Conservation (phyloP, 495 filamentous ascomycete species). For the Hypoxylon fragiforme region DNA sequence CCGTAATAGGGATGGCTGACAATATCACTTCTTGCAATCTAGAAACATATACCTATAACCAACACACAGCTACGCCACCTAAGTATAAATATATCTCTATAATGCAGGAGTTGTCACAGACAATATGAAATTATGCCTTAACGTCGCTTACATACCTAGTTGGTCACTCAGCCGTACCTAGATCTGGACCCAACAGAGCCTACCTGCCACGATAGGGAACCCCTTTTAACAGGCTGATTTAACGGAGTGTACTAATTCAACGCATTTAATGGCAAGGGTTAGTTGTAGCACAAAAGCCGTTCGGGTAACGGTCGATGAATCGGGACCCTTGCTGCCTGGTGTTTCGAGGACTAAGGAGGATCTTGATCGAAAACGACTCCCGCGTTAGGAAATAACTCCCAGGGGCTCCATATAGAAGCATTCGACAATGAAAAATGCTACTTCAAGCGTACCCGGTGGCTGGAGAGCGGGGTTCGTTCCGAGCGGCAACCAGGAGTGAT, state of each 20-base stretch:
- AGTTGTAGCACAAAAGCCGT: conserved; percentile 11
- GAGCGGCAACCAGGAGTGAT: conserved; percentile 13
- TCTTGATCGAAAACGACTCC: conserved; percentile 19
- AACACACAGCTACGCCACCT: conserved; percentile 2
- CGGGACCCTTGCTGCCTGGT: conserved; percentile 1
- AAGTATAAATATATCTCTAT: conserved; percentile 20
- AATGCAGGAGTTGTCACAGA: conserved; percentile 13
- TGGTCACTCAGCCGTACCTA: neutral
- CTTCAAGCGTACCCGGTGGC: conserved; percentile 6
- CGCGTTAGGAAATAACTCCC: conserved; percentile 6
- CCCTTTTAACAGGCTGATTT: neutral
- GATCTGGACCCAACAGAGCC: neutral
- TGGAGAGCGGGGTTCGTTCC: conserved; percentile 12
- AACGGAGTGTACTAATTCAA: neutral
- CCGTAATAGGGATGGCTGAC: conserved; percentile 12
- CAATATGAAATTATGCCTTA: conserved; percentile 6
- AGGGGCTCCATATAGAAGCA: conserved; percentile 24
- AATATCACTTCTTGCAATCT: neutral
- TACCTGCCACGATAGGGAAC: conserved; percentile 3
- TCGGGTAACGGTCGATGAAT: conserved; percentile 6
- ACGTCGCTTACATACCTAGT: conserved; percentile 1
- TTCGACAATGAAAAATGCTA: conserved; percentile 15
- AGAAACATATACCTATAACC: neutral
- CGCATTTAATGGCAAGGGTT: conserved; percentile 25
- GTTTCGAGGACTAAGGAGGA: conserved; percentile 33